A percentile compares a stretch with the other conserved stretches of the same genome.
Conservation (phyloP, 306 rosid genomes). For the Trichosanthes cucumerina region DNA sequence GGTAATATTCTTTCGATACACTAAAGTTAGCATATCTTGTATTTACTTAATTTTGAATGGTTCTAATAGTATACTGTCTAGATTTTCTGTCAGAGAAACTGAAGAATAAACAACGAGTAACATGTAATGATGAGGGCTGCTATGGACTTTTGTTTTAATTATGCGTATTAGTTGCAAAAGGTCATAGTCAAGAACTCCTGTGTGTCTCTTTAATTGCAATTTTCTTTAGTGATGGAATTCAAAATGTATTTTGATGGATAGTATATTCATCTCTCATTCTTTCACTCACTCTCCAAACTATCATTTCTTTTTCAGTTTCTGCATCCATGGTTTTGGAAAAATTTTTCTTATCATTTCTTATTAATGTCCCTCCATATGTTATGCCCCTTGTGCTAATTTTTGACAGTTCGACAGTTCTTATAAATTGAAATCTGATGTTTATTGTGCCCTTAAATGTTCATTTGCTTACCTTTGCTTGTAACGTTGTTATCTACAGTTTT, state of each 20-base stretch:
- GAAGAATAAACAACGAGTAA: background rate
- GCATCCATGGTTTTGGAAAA: background rate
- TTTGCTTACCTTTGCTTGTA: background rate
- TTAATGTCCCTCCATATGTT: background rate
- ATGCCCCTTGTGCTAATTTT: background rate
- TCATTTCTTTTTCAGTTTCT: background rate
- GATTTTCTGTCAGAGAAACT: background rate
- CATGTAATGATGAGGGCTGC: background rate
- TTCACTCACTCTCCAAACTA: background rate
- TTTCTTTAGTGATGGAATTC: background rate
- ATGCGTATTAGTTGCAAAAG: background rate
- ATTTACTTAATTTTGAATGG: background rate
- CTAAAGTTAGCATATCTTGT: background rate
- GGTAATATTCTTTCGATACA: conserved; percentile 40
- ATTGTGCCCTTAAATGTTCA: background rate
- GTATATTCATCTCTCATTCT: background rate
- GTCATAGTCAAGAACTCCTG: background rate
- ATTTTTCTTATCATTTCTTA: background rate
- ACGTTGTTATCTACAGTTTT: background rate
- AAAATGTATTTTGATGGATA: background rate
- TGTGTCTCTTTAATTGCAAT: background rate
- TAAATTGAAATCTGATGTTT: background rate
- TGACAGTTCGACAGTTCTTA: background rate
- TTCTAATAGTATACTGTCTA: background rate
- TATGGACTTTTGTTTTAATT: background rate